Percentiles rank a stretch among this genome's conserved stretches.
Evolutionary conservation across 805 yeast species (phyloP).

Genomic region (Wickerhamiella azyma): DNA sequence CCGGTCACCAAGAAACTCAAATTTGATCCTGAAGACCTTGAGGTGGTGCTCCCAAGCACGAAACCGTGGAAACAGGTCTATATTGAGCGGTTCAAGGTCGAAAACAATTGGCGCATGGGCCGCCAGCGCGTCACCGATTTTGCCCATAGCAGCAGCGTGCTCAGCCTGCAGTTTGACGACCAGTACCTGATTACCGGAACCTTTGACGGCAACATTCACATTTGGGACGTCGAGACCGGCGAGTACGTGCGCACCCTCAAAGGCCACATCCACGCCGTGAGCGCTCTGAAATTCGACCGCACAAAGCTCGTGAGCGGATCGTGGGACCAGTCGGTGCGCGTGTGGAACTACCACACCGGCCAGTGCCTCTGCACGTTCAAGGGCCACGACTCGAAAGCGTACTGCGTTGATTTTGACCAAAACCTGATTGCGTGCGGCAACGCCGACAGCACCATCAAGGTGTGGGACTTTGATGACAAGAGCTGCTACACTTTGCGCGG

Average conservation of each 20-base stretch:
- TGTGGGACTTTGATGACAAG: constrained; percentile 92
- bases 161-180: constrained; percentile 74
- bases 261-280: constrained; percentile 85
- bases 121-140: constrained; percentile 50
- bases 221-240: constrained; percentile 86
- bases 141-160: constrained; percentile 40
- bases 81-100: constrained; percentile 79
- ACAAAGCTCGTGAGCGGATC: constrained; percentile 88
- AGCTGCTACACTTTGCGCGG: constrained; percentile 89
- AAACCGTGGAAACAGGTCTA: constrained; percentile 96
- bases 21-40: constrained; percentile 3
- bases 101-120: constrained; percentile 90
- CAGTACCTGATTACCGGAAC: constrained; percentile 79
- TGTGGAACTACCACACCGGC: constrained; percentile 94
- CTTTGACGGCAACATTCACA: constrained; percentile 74
- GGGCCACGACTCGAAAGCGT: constrained; percentile 80
- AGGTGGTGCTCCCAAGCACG: constrained; percentile 22
- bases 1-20: constrained; percentile 1
- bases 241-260: constrained; percentile 58
- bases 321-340: constrained; percentile 77
- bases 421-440: constrained; percentile 85
- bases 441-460: constrained; percentile 82
- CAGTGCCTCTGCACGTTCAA: constrained; percentile 85
- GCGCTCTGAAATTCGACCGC: constrained; percentile 72
- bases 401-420: constrained; percentile 67